These are phyloP conservation scores for Pythium plurisporium DNA, from an alignment of 352 stramenopile genomes.

Conservation along the genomic window DNA sequence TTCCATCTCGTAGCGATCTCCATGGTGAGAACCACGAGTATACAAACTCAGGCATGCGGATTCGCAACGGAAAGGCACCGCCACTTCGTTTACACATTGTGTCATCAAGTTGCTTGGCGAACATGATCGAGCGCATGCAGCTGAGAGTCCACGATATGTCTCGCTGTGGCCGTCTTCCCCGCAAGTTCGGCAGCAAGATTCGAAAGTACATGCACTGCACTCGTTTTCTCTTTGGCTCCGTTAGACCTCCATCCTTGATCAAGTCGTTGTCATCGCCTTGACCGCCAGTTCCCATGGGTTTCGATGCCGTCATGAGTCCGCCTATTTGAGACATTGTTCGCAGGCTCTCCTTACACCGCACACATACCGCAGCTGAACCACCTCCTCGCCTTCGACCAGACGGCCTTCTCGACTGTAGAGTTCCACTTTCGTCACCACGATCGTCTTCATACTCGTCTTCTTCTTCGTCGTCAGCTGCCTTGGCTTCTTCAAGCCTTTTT, in stretches of 20 bases:
- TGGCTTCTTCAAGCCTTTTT: conserved; percentile 29
- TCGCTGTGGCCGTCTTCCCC: conserved; percentile 69
- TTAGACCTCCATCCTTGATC: background rate
- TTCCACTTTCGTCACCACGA: background rate
- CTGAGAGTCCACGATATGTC: conserved; percentile 83
- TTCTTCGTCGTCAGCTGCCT: conserved; percentile 37
- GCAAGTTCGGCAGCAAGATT: conserved; percentile 88
- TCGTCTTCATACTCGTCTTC: conserved; percentile 20
- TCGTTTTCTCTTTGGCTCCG: conserved; percentile 33
- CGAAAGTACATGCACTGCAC: conserved; percentile 88
- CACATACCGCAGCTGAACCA: conserved; percentile 31
- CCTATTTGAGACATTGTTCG: conserved; percentile 31
- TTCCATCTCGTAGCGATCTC: conserved; percentile 52
- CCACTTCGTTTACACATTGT: conserved; percentile 51
- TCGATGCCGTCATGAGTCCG: background rate
- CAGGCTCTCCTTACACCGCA: conserved; percentile 59
- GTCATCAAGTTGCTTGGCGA: conserved; percentile 85
- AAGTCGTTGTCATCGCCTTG: too few species aligned
- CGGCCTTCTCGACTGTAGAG: background rate
- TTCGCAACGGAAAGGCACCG: conserved; percentile 39
- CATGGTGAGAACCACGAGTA: conserved; percentile 91
- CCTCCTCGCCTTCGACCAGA: background rate
- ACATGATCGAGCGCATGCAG: conserved; percentile 88
- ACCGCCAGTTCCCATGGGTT: background rate
- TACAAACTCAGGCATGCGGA: conserved; percentile 92